Conservation (phyloP, 257 asterid genomes). For the Cynanchum wilfordii region DNA sequence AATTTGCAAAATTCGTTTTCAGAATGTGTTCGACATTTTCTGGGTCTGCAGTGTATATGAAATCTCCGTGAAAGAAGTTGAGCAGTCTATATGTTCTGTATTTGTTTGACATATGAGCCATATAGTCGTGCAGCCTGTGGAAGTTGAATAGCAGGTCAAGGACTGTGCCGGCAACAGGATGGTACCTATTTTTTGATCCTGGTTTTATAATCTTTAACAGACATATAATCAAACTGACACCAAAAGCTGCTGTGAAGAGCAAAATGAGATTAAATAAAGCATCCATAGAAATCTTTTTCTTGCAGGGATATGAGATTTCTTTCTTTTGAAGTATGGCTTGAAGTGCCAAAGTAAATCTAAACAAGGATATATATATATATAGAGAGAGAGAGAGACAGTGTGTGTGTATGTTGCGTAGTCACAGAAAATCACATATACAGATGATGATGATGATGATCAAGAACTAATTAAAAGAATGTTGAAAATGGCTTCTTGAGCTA, state of each 20-base stretch:
- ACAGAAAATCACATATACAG: too few species aligned
- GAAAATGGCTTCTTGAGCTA: not conserved
- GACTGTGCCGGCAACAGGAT: constrained; percentile 46
- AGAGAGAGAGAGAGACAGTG: not conserved
- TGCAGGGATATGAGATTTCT: not conserved
- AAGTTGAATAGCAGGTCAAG: constrained; percentile 39
- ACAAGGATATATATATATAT: not conserved
- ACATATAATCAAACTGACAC: constrained; percentile 18
- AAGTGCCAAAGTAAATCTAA: not conserved
- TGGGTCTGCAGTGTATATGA: constrained; percentile 58
- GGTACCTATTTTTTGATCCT: constrained; percentile 13
- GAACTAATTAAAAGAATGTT: not conserved
- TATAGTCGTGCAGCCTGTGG: constrained; percentile 35
- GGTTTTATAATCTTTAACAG: constrained; percentile 11
- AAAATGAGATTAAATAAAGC: not conserved
- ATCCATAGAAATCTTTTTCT: constrained; percentile 7
- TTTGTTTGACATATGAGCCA: constrained; percentile 37
- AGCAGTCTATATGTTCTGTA: constrained; percentile 46
- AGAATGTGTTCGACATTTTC: constrained; percentile 57
- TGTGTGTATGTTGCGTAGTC: too few species aligned
- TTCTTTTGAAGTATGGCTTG: not conserved
- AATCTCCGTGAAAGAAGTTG: constrained; percentile 26
- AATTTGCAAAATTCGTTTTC: constrained; percentile 53
- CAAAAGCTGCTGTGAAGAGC: constrained; percentile 19
- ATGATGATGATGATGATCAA: not conserved